Evolutionary conservation across 345 rosid genomes (phyloP).

Genomic region (Hibiscus tridactylites): DNA sequence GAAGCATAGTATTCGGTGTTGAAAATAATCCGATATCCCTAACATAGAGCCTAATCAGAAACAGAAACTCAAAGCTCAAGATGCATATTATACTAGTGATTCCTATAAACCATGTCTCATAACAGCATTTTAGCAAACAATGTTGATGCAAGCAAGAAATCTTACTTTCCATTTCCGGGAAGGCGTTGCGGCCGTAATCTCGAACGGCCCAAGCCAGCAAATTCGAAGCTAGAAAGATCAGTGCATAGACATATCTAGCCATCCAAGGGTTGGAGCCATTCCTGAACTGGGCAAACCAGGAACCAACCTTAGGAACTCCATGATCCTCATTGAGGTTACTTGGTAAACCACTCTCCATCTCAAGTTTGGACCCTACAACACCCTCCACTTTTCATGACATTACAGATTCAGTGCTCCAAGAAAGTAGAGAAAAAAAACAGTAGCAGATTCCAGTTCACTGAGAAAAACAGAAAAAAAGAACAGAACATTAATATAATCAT

Average conservation of each 20-base stretch:
- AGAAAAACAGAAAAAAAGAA: neutral
- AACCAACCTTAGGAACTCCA: slow-evolving; percentile 35
- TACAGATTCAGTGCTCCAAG: slow-evolving; percentile 6
- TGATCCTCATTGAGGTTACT: slow-evolving; percentile 21
- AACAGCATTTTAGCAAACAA: no score
- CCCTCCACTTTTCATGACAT: slow-evolving; percentile 41
- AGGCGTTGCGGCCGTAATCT: slow-evolving; percentile 65
- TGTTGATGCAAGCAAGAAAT: neutral
- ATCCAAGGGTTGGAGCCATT: slow-evolving; percentile 88
- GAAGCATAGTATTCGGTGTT: no score
- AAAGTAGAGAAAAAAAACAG: neutral
- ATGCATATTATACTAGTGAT: neutral
- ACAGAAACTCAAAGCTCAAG: neutral
- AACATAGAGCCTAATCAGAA: neutral
- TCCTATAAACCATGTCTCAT: neutral
- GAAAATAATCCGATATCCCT: no score
- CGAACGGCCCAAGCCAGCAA: slow-evolving; percentile 86
- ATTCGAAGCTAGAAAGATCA: slow-evolving; percentile 69
- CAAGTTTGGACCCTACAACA: slow-evolving; percentile 19
- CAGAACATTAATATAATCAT: neutral
- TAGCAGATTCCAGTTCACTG: slow-evolving; percentile 2
- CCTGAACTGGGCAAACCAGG: slow-evolving; percentile 76
- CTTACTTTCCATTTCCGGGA: slow-evolving; percentile 67
- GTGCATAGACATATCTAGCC: slow-evolving; percentile 79
- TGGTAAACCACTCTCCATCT: slow-evolving; percentile 50